Conservation (phyloP, 352 stramenopile genomes). For the Phytophthora sp. region DNA sequence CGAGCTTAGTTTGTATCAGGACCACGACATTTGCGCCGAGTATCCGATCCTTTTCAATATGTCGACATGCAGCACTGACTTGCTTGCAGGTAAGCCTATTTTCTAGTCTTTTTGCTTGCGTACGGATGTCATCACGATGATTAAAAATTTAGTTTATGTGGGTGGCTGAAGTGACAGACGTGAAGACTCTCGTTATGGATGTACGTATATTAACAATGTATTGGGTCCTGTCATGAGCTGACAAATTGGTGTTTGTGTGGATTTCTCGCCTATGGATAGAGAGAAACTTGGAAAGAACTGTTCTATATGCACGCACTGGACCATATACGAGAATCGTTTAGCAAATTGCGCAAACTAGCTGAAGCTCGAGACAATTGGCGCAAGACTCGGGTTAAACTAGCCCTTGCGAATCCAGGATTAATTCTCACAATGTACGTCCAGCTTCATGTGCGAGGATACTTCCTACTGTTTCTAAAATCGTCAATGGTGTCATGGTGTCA, state of each 20-base stretch:
- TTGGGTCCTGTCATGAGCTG: not conserved
- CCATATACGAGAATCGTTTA: conserved; percentile 62
- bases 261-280: conserved; percentile 29
- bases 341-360: conserved; percentile 63
- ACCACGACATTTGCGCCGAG: conserved; percentile 82
- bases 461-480: conserved; percentile 1
- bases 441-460: not conserved
- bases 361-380: conserved; percentile 79
- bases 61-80: conserved; percentile 59
- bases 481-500: no score
- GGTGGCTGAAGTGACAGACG: conserved; percentile 59
- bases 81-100: conserved; percentile 56
- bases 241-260: not conserved
- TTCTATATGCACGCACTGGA: conserved; percentile 81
- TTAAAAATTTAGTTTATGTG: not conserved
- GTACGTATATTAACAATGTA: conserved; percentile 36
- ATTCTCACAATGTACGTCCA: conserved; percentile 68
- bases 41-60: conserved; percentile 74
- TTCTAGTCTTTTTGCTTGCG: not conserved
- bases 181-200: conserved; percentile 84
- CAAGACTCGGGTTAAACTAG: conserved; percentile 76
- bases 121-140: not conserved
- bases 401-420: conserved; percentile 68
- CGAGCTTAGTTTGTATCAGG: conserved; percentile 80
- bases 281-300: conserved; percentile 81